Percentiles rank a stretch among this genome's conserved stretches.
Conservation (phyloP, 1,284 basidiomycete genomes). For the Ceratobasidium sp. region DNA sequence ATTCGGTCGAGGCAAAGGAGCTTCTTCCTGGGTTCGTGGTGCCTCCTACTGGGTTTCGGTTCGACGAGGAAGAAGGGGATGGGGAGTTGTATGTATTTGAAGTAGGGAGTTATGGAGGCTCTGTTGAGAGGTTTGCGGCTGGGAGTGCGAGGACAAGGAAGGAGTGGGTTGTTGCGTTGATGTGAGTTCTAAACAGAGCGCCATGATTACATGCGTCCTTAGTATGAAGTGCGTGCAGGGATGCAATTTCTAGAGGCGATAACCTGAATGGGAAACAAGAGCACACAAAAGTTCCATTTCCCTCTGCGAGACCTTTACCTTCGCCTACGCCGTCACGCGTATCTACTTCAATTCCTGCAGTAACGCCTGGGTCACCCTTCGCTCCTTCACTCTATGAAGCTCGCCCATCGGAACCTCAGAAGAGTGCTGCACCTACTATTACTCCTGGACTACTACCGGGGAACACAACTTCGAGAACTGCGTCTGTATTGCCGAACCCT, state of each 20-base stretch:
- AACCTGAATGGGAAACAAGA: background rate
- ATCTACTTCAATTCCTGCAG: background rate
- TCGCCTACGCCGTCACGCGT: background rate
- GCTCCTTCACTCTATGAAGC: background rate
- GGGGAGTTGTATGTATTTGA: conserved; percentile 30
- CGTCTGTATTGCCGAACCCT: conserved; percentile 4
- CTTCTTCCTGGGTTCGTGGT: background rate
- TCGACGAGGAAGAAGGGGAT: background rate
- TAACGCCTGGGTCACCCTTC: too few species aligned
- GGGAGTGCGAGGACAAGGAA: background rate
- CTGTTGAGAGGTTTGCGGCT: conserved; percentile 20
- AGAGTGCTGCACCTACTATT: background rate
- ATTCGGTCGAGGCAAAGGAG: conserved; percentile 9
- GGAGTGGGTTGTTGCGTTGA: conserved; percentile 10
- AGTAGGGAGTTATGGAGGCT: conserved; percentile 2
- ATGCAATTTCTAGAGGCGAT: background rate
- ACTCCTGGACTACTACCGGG: background rate
- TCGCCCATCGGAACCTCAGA: background rate
- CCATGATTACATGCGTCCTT: background rate
- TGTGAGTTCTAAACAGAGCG: background rate
- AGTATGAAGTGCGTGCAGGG: background rate
- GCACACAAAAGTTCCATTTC: too few species aligned
- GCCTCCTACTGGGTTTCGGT: background rate
- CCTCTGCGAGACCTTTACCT: background rate
- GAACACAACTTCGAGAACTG: background rate